Percentiles rank a stretch among this genome's conserved stretches.
Conservation (phyloP, 139 green algal species). For the Chlamydomonas urium region DNA sequence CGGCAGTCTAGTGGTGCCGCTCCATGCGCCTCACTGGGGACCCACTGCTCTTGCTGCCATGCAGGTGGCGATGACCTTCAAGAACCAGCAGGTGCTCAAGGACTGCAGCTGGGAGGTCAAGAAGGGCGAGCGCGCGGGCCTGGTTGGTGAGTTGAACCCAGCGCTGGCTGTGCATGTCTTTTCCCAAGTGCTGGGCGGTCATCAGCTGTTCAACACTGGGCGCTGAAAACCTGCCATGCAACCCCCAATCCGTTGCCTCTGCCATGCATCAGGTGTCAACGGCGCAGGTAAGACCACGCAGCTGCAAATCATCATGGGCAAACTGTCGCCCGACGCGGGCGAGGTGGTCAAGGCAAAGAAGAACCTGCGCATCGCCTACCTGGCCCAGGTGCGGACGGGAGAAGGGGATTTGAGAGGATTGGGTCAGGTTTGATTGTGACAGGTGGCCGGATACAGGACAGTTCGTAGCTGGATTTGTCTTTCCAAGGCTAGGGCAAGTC, state of each 20-base stretch:
- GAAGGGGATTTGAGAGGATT: too few species aligned
- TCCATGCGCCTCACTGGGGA: not conserved
- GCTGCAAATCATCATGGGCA: conserved; percentile 93
- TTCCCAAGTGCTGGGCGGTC: too few species aligned
- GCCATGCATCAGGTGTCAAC: conserved; percentile 76
- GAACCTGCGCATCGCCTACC: conserved; percentile 90
- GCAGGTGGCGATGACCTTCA: conserved; percentile 85
- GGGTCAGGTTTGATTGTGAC: too few species aligned
- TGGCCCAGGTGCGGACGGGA: conserved; percentile 84
- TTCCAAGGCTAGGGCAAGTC: too few species aligned
- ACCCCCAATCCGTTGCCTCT: too few species aligned
- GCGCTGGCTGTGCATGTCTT: not conserved
- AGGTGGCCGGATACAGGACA: too few species aligned
- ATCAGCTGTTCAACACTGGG: too few species aligned
- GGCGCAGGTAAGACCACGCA: conserved; percentile 98
- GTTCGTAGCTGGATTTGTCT: too few species aligned
- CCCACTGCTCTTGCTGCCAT: not conserved
- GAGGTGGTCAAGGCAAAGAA: conserved; percentile 77
- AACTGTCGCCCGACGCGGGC: conserved; percentile 78
- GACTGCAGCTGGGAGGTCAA: conserved; percentile 94
- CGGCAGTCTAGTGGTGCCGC: not conserved
- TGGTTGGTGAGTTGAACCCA: conserved; percentile 81
- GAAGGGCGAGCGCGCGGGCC: conserved; percentile 90
- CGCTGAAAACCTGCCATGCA: too few species aligned
- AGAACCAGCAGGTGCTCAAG: conserved; percentile 88